Evolutionary conservation across 148 eudicot species (phyloP).

Genomic region (Chenopodium album): DNA sequence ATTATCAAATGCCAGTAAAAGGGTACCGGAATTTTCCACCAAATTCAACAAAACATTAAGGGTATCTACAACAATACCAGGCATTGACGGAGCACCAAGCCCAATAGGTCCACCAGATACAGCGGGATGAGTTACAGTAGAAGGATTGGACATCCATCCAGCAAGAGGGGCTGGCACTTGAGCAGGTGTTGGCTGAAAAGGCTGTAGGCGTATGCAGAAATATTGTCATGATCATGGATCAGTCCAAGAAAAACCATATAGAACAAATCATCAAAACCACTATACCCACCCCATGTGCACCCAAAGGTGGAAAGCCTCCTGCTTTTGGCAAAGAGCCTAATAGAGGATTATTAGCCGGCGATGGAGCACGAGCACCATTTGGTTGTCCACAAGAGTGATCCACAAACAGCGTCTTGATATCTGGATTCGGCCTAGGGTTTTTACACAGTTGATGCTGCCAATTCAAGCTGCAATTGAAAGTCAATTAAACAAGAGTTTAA

Average conservation of each 20-base stretch:
- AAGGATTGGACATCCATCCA: constrained; percentile 96
- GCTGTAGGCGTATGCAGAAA: constrained; percentile 41
- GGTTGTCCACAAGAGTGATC: constrained; percentile 82
- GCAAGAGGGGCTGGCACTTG: constrained; percentile 73
- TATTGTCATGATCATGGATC: not conserved
- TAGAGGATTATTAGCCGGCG: constrained; percentile 53
- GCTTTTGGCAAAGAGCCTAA: constrained; percentile 69
- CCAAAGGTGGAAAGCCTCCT: constrained; percentile 86
- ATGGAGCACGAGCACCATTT: constrained; percentile 67
- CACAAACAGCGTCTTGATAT: constrained; percentile 69
- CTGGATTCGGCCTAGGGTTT: constrained; percentile 72
- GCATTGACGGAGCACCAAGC: constrained; percentile 74
- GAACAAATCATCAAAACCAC: constrained; percentile 6
- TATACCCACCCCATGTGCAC: constrained; percentile 78
- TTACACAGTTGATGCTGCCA: constrained; percentile 91
- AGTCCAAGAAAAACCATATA: constrained; percentile 19
- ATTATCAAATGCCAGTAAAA: constrained; percentile 1
- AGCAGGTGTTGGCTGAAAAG: constrained; percentile 72
- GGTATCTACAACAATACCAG: constrained; percentile 40
- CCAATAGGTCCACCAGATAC: constrained; percentile 80
- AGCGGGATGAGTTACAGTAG: constrained; percentile 62
- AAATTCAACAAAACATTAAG: not conserved
- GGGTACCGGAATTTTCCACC: not conserved
- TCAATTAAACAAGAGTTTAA: constrained; percentile 5
- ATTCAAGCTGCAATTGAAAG: constrained; percentile 59